Conservation (phyloP, 2,329 filamentous ascomycete species). For the Trichoderma aggressivum region DNA sequence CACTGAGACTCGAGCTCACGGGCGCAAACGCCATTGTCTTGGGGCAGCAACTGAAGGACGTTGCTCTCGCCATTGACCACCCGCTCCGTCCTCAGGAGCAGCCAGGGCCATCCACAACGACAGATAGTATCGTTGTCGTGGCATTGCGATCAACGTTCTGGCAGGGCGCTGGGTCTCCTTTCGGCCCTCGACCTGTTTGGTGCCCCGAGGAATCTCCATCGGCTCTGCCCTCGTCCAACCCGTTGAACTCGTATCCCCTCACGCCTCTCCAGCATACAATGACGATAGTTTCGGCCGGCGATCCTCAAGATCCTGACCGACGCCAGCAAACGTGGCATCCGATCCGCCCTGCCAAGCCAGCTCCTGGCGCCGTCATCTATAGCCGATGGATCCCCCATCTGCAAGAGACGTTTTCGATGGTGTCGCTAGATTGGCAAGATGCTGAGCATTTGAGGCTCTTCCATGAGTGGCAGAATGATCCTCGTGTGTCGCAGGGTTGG, state of each 20-base stretch:
- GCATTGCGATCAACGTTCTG: conserved; percentile 59
- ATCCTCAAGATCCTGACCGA: conserved; percentile 40
- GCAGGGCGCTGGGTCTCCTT: conserved; percentile 66
- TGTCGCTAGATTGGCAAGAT: conserved; percentile 66
- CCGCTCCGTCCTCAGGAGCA: conserved; percentile 37
- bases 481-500: conserved; percentile 76
- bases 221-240: conserved; percentile 34
- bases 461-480: conserved; percentile 80
- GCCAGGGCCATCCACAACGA: conserved; percentile 23
- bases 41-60: conserved; percentile 42
- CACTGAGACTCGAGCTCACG: conserved; percentile 45
- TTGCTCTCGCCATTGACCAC: conserved; percentile 49
- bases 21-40: conserved; percentile 38
- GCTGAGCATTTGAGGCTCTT: conserved; percentile 65
- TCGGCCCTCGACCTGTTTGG: conserved; percentile 63
- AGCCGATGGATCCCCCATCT: conserved; percentile 76
- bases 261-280: conserved; percentile 47
- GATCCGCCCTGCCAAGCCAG: conserved; percentile 67
- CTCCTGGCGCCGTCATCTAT: conserved; percentile 68
- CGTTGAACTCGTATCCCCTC: conserved; percentile 46
- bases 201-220: conserved; percentile 44
- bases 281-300: conserved; percentile 37
- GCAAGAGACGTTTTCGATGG: conserved; percentile 72
- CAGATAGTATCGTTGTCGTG: conserved; percentile 37
- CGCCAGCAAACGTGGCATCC: conserved; percentile 63